These are phyloP conservation scores for Backusella sp. DNA, from an alignment of 192 early-diverging fungal species.

Conservation along the genomic window DNA sequence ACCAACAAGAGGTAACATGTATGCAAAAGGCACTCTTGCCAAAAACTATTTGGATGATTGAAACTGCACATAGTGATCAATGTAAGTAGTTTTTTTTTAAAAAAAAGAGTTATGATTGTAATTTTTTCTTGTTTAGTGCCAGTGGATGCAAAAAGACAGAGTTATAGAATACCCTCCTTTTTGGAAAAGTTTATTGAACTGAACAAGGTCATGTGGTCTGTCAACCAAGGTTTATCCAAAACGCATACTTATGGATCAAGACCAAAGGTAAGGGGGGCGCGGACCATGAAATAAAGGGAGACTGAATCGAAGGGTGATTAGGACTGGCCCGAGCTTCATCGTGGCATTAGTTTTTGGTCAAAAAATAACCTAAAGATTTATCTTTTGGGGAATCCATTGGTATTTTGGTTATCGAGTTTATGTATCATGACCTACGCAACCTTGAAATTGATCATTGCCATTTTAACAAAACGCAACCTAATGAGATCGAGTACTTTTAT, in stretches of 20 bases:
- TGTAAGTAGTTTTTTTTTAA: slow-evolving; percentile 30
- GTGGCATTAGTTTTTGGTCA: slow-evolving; percentile 94
- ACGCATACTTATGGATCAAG: slow-evolving; percentile 95
- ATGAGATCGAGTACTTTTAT: slow-evolving; percentile 48
- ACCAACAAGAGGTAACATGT: slow-evolving; percentile 92
- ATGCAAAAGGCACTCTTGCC: slow-evolving; percentile 75
- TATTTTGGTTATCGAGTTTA: slow-evolving; percentile 77
- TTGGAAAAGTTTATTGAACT: slow-evolving; percentile 88
- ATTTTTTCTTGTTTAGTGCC: background rate
- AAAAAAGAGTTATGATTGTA: background rate
- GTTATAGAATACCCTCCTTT: slow-evolving; percentile 70
- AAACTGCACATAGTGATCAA: slow-evolving; percentile 52
- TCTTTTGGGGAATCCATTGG: slow-evolving; percentile 88
- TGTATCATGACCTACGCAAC: slow-evolving; percentile 59
- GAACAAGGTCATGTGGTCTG: slow-evolving; percentile 88
- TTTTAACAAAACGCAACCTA: slow-evolving; percentile 56
- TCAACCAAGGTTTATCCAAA: slow-evolving; percentile 87
- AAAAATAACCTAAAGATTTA: slow-evolving; percentile 78
- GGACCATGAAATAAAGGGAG: too few species aligned
- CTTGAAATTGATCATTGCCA: slow-evolving; percentile 49
- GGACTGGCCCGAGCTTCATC: slow-evolving; percentile 83
- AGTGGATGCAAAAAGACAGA: slow-evolving; percentile 45
- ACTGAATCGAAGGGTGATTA: slow-evolving; percentile 15
- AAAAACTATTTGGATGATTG: slow-evolving; percentile 80
- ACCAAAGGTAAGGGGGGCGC: slow-evolving; percentile 51